Base-by-base conservation (phyloP, 2,329 filamentous ascomycete species). In the Pyrenochaeta sp. region DNA sequence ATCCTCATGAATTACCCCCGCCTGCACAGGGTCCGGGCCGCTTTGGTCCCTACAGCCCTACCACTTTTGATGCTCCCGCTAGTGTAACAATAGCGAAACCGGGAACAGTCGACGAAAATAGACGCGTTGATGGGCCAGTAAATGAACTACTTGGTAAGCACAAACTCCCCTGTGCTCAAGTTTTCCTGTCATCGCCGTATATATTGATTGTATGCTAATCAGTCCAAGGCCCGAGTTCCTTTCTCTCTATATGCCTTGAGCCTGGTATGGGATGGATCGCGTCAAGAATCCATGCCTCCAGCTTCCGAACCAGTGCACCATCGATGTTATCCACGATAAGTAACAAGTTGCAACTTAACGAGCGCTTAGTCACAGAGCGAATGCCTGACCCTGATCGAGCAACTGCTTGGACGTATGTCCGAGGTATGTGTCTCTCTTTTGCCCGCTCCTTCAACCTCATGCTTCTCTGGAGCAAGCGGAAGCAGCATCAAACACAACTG, bases 91-190 rank as follows among this genome's bases (percentile, higher is more conserved):
- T n/a, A n/a, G n/a, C n/a, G n/a, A n/a, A n/a, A n/a, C n/a, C n/a
- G n/a, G n/a, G n/a, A n/a, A n/a, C n/a, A n/a, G n/a, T n/a, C n/a
- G n/a, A n/a, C n/a, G n/a, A n/a, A n/a, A n/a, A n/a, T n/a, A n/a
- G n/a, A n/a, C n/a, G n/a, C n/a, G n/a, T n/a, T n/a, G n/a, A n/a
- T n/a, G n/a, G n/a, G n/a, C 24, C 9, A 21, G 31, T 20, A 13
- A 35, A 35, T 13, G 24, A 35, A 13, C 31, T 21, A 10, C 31
- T n/a, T 35, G 31, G 31, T 21, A n/a, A 24, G 22, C 22, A 7
- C 22, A 24, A 7, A 24, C n/a, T 7, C n/a, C 7, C 7, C 7
- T 24, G n/a, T 24, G 22, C n/a, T 7, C 22, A 7, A 24, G n/a
- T 24, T 24, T n/a, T 24, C 7, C 22, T 15, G n/a, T 3, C 22